phyloP scores from a whole-genome alignment of 345 rosid genomes.

The Populus simonii region DNA sequence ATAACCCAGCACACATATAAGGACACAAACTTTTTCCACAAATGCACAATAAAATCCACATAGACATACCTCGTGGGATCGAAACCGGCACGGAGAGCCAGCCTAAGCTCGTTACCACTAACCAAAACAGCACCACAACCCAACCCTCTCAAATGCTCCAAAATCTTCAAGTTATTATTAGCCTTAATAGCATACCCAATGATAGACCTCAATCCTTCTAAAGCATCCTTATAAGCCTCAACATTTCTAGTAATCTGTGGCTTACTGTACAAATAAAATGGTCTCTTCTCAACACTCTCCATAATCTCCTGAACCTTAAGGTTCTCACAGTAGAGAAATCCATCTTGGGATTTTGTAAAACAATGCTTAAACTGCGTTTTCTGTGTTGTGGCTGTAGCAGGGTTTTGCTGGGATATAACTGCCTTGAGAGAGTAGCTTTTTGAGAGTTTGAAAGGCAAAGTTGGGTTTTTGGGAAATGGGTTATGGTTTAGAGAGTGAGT shows the following conservation, averaged over 20 bases:
- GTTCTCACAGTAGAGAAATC: constrained; percentile 81
- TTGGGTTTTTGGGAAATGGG: constrained; percentile 37
- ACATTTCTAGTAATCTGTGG: constrained; percentile 84
- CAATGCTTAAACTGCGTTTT: constrained; percentile 56
- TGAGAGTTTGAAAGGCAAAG: constrained; percentile 35
- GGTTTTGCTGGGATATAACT: constrained; percentile 47
- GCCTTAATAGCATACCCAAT: constrained; percentile 96
- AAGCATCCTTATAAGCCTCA: constrained; percentile 72
- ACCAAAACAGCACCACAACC: constrained; percentile 97
- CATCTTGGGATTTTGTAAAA: constrained; percentile 73
- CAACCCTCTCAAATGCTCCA: constrained; percentile 84
- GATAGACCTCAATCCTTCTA: constrained; percentile 62
- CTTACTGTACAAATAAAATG: constrained; percentile 84
- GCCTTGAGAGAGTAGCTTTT: constrained; percentile 37
- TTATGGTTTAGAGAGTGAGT: constrained; percentile 21
- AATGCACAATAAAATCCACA: neutral
- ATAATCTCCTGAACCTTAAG: constrained; percentile 75
- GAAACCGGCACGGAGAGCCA: constrained; percentile 85
- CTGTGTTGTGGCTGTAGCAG: constrained; percentile 31
- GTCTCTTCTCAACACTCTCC: constrained; percentile 76
- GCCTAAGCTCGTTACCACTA: constrained; percentile 89
- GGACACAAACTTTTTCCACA: neutral
- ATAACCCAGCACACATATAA: neutral
- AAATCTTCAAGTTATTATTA: constrained; percentile 81
- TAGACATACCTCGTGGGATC: constrained; percentile 71